Evolutionary conservation across 1,139 yeast species (phyloP), one percentile per base, ranked within the genome.

Genomic region (Blastobotrys arbuscula): DNA sequence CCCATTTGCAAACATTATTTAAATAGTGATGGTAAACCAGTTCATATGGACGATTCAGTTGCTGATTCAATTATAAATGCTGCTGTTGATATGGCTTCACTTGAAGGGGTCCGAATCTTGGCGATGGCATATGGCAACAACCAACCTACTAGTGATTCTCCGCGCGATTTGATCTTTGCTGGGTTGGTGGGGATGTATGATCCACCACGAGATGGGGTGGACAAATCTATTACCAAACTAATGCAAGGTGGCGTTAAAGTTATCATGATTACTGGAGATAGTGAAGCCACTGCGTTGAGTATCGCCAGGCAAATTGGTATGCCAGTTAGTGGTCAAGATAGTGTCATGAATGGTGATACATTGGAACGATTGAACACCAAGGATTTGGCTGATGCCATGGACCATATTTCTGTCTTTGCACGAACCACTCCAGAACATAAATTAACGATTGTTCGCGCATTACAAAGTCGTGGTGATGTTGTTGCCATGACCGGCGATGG

Each of bases 401-500:
- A 82, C 53, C 79, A 84, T 55, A 95, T 90, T 23, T 82, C 92
- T 26, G 90, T 92, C 6, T 90, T 92, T 73, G 97, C 97, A 2
- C 81, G 98, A 71, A 90, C 97, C 10, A 84, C 97, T 0, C 98
- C 98, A 1, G 96, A 90, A 64, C 96, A 92, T 71, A 92, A 92
- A 66, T 86, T 92, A 52, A 76, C 85, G 47, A 92, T 92, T 67
- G 96, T 92, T 30, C 79, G 86, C 61, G 97, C 97, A 0, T 75
- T 92, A 58, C 97, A 92, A 67, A 77, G 81, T 62, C 78, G 95
- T 60, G 97, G 97, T 42, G 96, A 92, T 66, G 83, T 90, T 54
- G 98, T 92, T 44, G 98, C 97, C 38, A 92, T 92, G 98, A 92
- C 97, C 10, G 98, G 98, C 57, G 98, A 92, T 68, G 98, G 98